Base-by-base conservation (phyloP, 2,329 filamentous ascomycete genomes). In the Colletotrichum salicis region DNA sequence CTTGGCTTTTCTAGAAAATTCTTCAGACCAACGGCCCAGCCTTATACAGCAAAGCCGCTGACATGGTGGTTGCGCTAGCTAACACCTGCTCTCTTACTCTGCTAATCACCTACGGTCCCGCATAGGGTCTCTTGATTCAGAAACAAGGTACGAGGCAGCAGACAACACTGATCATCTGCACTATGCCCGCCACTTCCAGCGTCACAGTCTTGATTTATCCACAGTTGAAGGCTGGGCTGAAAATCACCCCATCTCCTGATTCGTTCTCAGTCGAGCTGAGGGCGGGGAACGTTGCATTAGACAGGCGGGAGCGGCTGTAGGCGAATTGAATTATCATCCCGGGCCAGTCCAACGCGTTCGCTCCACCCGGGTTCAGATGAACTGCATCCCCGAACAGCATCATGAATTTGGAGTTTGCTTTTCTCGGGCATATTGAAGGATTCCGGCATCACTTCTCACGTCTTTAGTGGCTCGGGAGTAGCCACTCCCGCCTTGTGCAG, bases 241-340 rank as follows among this genome's bases (percentile, higher is more conserved):
- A 13, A 52, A 52, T 4, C 15, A 6, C 1, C 4, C n/a, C 4
- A 22, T 13, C 15, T 3, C 24, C 19, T 69, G 12, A 54, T 64
- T 69, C 24, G 41, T 52, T 24, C 37, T 2, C 2, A 12, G 5
- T 27, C 4, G 19, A 59, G 61, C 54, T 69, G 54, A 59, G 52
- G 41, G 54, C 54, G 67, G 61, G 54, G 54, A 65, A 65, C 41
- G 61, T 69, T 59, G 24, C 41, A 69, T 54, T 13, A 2, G 10
- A 35, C 4, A 33, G 13, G 51, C 41, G 41, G 67, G 41, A 69
- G 41, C 54, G 67, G 54, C 61, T 59, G 41, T 27, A 51, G 31
- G 52, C 67, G 54, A 41, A 11, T 29, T 33, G 15, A 35, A 52
- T 11, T 2, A 13, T 45, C 31, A 61, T 48, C 41, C 41, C 41